Evolutionary conservation across 2,329 filamentous ascomycete genomes (phyloP).

Genomic region (Xenoacremonium recifei): DNA sequence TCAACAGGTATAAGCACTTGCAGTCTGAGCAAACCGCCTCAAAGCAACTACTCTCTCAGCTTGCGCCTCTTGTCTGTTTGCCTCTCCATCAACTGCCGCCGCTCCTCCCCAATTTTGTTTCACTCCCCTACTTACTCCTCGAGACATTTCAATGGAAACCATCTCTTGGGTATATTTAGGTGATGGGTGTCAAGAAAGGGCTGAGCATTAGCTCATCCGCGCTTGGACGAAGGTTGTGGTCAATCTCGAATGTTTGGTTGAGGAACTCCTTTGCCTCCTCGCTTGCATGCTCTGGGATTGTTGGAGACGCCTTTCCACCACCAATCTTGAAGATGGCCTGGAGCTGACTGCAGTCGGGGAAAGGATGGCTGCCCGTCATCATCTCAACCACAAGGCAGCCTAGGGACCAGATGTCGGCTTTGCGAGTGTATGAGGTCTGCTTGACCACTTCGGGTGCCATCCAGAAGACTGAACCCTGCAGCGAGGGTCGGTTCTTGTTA

Average conservation of each 20-base stretch:
- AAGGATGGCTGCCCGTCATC: constrained; percentile 96
- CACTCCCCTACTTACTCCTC: too few relatives aligned
- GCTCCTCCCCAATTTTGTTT: too few relatives aligned
- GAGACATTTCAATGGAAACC: too few relatives aligned
- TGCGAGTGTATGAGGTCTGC: constrained; percentile 95
- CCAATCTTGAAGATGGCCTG: constrained; percentile 99
- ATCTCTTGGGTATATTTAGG: constrained; percentile 26
- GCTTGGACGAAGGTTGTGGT: constrained; percentile 87
- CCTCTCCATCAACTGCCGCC: too few relatives aligned
- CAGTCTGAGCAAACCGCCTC: too few relatives aligned
- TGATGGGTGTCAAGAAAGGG: constrained; percentile 75
- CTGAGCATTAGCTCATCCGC: constrained; percentile 87
- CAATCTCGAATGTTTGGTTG: constrained; percentile 88
- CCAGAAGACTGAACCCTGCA: constrained; percentile 98
- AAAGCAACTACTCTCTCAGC: too few relatives aligned
- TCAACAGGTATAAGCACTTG: too few relatives aligned
- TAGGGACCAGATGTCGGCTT: constrained; percentile 97
- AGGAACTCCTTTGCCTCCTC: constrained; percentile 83
- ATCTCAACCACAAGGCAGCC: constrained; percentile 98
- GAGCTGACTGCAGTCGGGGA: constrained; percentile 94
- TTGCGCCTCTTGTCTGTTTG: too few relatives aligned
- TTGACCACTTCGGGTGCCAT: constrained; percentile 99
- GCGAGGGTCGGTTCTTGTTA: constrained; percentile 70
- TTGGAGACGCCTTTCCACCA: constrained; percentile 80
- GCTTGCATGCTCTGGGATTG: constrained; percentile 83